Evolutionary conservation across 306 rosid genomes (phyloP).

Genomic region (Abrus pulchellus): DNA sequence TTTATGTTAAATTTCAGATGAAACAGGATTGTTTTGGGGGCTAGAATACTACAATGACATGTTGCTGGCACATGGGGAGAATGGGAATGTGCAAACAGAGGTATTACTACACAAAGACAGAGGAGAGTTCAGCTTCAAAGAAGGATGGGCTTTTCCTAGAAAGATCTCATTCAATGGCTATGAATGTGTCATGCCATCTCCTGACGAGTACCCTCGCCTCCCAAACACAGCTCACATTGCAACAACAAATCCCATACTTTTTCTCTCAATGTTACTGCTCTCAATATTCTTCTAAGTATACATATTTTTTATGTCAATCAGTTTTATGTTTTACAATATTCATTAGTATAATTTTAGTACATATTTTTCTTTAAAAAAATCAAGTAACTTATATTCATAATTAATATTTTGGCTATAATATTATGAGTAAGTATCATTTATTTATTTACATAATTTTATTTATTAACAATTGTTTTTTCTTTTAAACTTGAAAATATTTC

Average conservation of each 20-base stretch:
- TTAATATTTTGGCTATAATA: no score
- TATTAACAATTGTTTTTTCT: no score
- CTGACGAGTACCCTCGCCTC: conserved; percentile 70
- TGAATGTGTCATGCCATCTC: conserved; percentile 86
- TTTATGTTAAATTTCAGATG: conserved; percentile 57
- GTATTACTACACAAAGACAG: conserved; percentile 69
- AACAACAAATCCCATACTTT: conserved; percentile 5
- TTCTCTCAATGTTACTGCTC: conserved; percentile 34
- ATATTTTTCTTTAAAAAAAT: no score
- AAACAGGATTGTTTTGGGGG: conserved; percentile 90
- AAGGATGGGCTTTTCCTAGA: conserved; percentile 89
- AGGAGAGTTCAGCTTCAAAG: conserved; percentile 66
- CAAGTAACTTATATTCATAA: no score
- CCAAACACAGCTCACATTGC: conserved; percentile 58
- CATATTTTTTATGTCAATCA: no score
- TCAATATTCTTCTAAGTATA: conserved; percentile 9
- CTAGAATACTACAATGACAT: conserved; percentile 71
- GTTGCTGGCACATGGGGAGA: conserved; percentile 64
- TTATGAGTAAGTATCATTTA: no score
- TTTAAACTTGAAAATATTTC: no score
- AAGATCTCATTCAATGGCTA: conserved; percentile 80
- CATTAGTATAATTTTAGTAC: no score
- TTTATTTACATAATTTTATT: no score
- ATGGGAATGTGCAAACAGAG: conserved; percentile 79
- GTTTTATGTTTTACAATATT: no score